Evolutionary conservation across 2,329 filamentous ascomycete species (phyloP).

Genomic region (Venturia asperata): DNA sequence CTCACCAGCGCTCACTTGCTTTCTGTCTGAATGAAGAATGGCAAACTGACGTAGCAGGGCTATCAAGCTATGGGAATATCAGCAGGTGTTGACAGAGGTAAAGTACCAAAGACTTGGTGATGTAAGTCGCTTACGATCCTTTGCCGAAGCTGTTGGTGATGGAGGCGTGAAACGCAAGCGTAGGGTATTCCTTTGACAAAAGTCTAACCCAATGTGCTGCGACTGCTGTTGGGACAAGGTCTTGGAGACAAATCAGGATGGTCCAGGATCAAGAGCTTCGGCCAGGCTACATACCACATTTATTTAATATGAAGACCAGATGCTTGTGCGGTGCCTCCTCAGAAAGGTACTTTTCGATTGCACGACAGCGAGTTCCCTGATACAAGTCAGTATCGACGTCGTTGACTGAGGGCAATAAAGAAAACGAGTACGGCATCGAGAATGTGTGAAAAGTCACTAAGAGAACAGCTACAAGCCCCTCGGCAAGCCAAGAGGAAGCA

Average conservation of each 20-base stretch:
- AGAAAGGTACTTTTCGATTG: conserved; percentile 85
- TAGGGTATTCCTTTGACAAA: conserved; percentile 86
- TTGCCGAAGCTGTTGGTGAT: conserved; percentile 97
- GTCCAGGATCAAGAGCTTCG: not conserved
- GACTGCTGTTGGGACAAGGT: conserved; percentile 34
- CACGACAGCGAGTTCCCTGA: conserved; percentile 73
- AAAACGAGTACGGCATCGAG: conserved; percentile 23
- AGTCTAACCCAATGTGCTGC: conserved; percentile 78
- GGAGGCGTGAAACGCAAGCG: conserved; percentile 86
- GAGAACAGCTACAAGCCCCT: conserved; percentile 70
- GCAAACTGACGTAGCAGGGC: conserved; percentile 89
- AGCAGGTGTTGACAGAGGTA: too few relatives aligned
- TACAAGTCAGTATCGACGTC: not conserved
- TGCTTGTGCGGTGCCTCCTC: conserved; percentile 97
- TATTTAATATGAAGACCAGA: conserved; percentile 81
- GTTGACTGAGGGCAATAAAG: not conserved
- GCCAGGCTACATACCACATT: conserved; percentile 69
- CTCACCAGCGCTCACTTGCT: conserved; percentile 91
- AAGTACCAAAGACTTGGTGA: too few relatives aligned
- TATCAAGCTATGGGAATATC: conserved; percentile 49
- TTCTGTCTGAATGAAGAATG: conserved; percentile 77
- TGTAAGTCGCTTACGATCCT: conserved; percentile 49
- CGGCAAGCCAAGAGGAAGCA: conserved; percentile 52
- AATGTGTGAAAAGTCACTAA: conserved; percentile 99
- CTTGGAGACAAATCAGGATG: conserved; percentile 24